Percentiles rank a stretch among this genome's conserved stretches.
Conservation (phyloP, 1,284 basidiomycete genomes). For the Irpex sp. region DNA sequence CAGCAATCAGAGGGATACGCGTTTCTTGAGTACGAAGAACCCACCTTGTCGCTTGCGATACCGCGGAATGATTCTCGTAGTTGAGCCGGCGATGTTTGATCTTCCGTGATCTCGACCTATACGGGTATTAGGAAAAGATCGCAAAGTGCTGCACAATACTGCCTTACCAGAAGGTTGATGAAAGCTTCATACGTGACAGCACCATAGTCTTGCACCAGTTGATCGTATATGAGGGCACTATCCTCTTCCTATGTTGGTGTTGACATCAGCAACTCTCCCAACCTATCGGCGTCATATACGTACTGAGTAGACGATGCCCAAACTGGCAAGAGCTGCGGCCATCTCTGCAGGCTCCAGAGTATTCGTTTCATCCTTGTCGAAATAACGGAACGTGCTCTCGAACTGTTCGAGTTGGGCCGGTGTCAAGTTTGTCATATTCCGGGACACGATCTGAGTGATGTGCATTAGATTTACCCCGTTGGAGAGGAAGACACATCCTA, state of each 20-base stretch:
- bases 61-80: conserved; percentile 92
- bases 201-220: conserved; percentile 83
- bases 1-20: not conserved
- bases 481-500: not conserved
- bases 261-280: not conserved
- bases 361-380: conserved; percentile 91
- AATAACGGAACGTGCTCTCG: conserved; percentile 96
- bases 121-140: no score
- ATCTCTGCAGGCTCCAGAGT: conserved; percentile 85
- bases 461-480: not conserved
- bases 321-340: conserved; percentile 88
- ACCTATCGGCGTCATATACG: conserved; percentile 19
- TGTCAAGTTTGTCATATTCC: conserved; percentile 88
- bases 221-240: conserved; percentile 81
- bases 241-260: conserved; percentile 67
- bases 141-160: not conserved
- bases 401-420: conserved; percentile 97
- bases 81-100: conserved; percentile 91
- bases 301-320: conserved; percentile 91
- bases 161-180: conserved; percentile 82
- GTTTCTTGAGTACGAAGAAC: conserved; percentile 15
- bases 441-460: conserved; percentile 66
- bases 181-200: conserved; percentile 93
- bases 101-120: conserved; percentile 96
- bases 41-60: conserved; percentile 86